These are phyloP conservation scores for Metschnikowia cubensis DNA, from an alignment of 805 yeast genomes.

Conservation along the genomic window DNA sequence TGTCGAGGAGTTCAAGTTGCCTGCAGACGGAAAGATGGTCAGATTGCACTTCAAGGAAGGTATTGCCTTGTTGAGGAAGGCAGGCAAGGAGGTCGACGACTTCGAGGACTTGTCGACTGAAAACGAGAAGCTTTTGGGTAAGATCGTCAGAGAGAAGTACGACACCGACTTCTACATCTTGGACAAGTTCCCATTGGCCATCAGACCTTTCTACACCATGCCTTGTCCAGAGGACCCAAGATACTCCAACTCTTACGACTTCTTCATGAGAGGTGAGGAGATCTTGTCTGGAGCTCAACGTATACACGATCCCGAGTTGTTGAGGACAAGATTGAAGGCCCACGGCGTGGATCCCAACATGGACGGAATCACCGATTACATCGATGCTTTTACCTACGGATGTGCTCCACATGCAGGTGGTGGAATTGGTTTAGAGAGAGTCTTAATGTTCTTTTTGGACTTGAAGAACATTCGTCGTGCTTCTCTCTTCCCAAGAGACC, in stretches of 20 bases:
- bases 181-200: slow-evolving; percentile 95
- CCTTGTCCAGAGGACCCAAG: slow-evolving; percentile 90
- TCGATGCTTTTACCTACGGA: slow-evolving; percentile 89
- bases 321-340: slow-evolving; percentile 73
- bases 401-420: slow-evolving; percentile 99
- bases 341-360: slow-evolving; percentile 78
- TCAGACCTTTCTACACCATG: slow-evolving; percentile 99
- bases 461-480: slow-evolving; percentile 97
- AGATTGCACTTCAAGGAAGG: slow-evolving; percentile 88
- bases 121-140: slow-evolving; percentile 91
- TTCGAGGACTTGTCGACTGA: slow-evolving; percentile 90
- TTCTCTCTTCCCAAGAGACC: slow-evolving; percentile 99
- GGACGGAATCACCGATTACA: slow-evolving; percentile 86
- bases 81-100: slow-evolving; percentile 82
- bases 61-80: slow-evolving; percentile 76
- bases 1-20: slow-evolving; percentile 94
- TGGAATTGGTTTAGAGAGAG: slow-evolving; percentile 98
- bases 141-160: slow-evolving; percentile 85
- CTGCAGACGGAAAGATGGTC: slow-evolving; percentile 91
- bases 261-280: slow-evolving; percentile 99
- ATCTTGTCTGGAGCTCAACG: slow-evolving; percentile 99
- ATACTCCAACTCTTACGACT: slow-evolving; percentile 96
- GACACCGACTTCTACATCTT: slow-evolving; percentile 96
- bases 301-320: slow-evolving; percentile 86
- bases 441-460: slow-evolving; percentile 95